phyloP scores from a whole-genome alignment of 2,329 filamentous ascomycete genomes.

The Neofusicoccum laricinum region DNA sequence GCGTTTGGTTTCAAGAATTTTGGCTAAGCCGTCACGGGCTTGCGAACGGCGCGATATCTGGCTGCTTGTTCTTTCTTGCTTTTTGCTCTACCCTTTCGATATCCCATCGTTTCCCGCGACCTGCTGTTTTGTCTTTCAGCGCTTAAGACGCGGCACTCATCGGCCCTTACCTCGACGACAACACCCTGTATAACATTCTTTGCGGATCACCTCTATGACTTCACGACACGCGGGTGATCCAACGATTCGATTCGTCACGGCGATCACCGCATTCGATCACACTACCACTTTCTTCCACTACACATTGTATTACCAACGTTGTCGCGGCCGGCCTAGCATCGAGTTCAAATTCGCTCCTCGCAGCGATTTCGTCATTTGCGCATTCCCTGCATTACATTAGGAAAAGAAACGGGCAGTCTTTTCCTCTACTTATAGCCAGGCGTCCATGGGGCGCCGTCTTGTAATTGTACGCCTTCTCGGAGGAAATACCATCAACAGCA shows the following conservation, averaged over 20 bases:
- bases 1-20: slow-evolving; percentile 11
- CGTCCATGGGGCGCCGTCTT: background rate
- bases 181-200: slow-evolving; percentile 12
- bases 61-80: slow-evolving; percentile 5
- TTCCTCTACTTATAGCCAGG: slow-evolving; percentile 1
- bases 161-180: slow-evolving; percentile 1
- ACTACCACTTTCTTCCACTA: slow-evolving; percentile 13
- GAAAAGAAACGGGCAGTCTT: slow-evolving; percentile 12
- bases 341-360: background rate
- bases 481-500: background rate
- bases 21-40: slow-evolving; percentile 12
- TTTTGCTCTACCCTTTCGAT: slow-evolving; percentile 15
- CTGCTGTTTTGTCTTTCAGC: slow-evolving; percentile 13
- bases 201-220: slow-evolving; percentile 11
- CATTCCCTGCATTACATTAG: background rate
- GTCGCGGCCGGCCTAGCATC: slow-evolving; percentile 12
- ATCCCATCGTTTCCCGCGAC: slow-evolving; percentile 15
- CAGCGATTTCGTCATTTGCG: slow-evolving; percentile 3
- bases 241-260: slow-evolving; percentile 12
- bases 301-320: slow-evolving; percentile 17
- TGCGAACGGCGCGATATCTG: slow-evolving; percentile 1
- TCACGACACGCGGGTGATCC: slow-evolving; percentile 9
- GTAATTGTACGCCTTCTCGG: slow-evolving; percentile 7
- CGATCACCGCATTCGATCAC: slow-evolving; percentile 9
- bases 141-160: slow-evolving; percentile 11